A percentile compares a stretch with the other conserved stretches of the same genome.
Evolutionary conservation across 345 rosid genomes (phyloP).

Genomic region (Lepidium africanum): DNA sequence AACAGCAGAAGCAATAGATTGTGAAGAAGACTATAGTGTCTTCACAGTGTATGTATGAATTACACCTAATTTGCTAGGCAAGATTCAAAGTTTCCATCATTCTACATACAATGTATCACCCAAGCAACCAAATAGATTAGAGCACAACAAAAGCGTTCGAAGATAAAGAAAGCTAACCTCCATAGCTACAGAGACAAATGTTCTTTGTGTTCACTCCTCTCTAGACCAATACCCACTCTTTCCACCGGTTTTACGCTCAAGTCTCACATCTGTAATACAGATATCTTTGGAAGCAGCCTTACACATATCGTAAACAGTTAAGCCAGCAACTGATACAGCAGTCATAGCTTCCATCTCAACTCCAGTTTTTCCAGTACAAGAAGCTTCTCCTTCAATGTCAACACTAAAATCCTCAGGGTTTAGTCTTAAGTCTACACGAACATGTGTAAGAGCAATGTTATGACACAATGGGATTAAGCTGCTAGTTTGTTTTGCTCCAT

Average conservation of each 20-base stretch:
- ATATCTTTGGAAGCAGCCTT: slow-evolving; percentile 93
- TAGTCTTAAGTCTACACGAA: slow-evolving; percentile 57
- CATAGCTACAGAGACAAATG: background rate
- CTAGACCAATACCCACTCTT: slow-evolving; percentile 77
- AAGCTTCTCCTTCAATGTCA: slow-evolving; percentile 76
- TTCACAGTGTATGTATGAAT: background rate
- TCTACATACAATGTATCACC: background rate
- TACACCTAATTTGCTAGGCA: background rate
- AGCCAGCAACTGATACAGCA: slow-evolving; percentile 69
- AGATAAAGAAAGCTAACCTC: slow-evolving; percentile 7
- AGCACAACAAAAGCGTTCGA: background rate
- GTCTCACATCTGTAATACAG: slow-evolving; percentile 45
- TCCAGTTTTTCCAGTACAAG: slow-evolving; percentile 73
- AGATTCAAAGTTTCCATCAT: background rate
- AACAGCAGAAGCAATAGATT: background rate
- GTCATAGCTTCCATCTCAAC: slow-evolving; percentile 97
- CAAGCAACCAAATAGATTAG: background rate
- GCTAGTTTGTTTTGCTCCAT: slow-evolving; percentile 85
- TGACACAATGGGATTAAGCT: slow-evolving; percentile 82
- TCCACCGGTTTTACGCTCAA: slow-evolving; percentile 76
- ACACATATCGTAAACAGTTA: slow-evolving; percentile 97
- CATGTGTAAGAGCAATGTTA: slow-evolving; percentile 60
- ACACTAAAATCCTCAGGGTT: slow-evolving; percentile 58
- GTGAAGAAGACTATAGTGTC: background rate
- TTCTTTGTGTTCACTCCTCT: slow-evolving; percentile 22